Percentiles rank a stretch among this genome's conserved stretches.
Evolutionary conservation across 2,329 filamentous ascomycete genomes (phyloP).

Genomic region (Didymella pinodella): DNA sequence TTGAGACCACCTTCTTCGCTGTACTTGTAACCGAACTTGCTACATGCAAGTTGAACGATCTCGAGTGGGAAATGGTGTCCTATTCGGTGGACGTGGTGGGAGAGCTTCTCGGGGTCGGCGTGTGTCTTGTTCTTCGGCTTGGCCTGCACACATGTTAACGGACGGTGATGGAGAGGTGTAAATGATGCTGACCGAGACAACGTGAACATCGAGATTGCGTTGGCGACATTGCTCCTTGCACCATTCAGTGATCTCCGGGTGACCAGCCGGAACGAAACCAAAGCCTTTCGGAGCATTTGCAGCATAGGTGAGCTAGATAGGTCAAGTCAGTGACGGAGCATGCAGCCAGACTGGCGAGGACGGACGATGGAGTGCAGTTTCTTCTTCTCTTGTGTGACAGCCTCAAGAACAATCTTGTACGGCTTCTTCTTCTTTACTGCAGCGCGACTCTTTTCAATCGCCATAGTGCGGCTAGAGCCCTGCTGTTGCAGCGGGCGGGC

Average conservation of each 20-base stretch:
- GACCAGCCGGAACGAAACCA: slow-evolving; percentile 67
- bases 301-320: slow-evolving; percentile 61
- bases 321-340: slow-evolving; percentile 43
- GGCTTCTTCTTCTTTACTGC: slow-evolving; percentile 51
- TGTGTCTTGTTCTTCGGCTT: slow-evolving; percentile 60
- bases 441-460: slow-evolving; percentile 36
- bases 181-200: slow-evolving; percentile 64
- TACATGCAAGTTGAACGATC: slow-evolving; percentile 66
- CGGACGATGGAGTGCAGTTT: slow-evolving; percentile 62
- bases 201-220: slow-evolving; percentile 62
- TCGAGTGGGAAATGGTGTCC: slow-evolving; percentile 69
- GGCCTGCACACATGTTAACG: slow-evolving; percentile 37
- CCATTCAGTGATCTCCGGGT: slow-evolving; percentile 65
- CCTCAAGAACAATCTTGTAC: slow-evolving; percentile 67
- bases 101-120: slow-evolving; percentile 60
- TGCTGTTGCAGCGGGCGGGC: slow-evolving; percentile 31
- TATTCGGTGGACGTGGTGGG: slow-evolving; percentile 67
- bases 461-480: slow-evolving; percentile 27
- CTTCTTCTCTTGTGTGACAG: slow-evolving; percentile 66
- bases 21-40: slow-evolving; percentile 54
- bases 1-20: slow-evolving; percentile 32
- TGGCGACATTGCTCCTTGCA: slow-evolving; percentile 66
- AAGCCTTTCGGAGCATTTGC: slow-evolving; percentile 66
- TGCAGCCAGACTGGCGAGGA: slow-evolving; percentile 28
- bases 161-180: neutral